phyloP scores from a whole-genome alignment of 164 flowering plant genomes.

The Liquidambar formosana region DNA sequence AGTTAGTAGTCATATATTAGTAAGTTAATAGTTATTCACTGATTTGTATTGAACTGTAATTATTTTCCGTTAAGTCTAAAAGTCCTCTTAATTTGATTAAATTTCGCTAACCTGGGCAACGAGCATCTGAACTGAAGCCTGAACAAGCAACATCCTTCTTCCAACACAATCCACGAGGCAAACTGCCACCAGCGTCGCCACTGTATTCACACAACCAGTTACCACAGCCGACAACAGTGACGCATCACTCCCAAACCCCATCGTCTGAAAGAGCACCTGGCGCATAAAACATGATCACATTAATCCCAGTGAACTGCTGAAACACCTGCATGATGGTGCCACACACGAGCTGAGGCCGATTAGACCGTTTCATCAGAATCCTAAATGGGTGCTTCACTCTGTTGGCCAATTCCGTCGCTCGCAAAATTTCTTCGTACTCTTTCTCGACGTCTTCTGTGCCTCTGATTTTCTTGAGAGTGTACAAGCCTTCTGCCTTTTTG shows the following conservation, averaged over 20 bases:
- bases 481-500: slow-evolving; percentile 7
- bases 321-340: slow-evolving; percentile 22
- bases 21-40: too few relatives aligned
- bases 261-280: slow-evolving; percentile 37
- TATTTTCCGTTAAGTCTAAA: too few relatives aligned
- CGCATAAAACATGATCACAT: slow-evolving; percentile 33
- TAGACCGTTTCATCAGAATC: slow-evolving; percentile 12
- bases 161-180: slow-evolving; percentile 24
- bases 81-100: not conserved
- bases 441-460: slow-evolving; percentile 16
- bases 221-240: slow-evolving; percentile 28
- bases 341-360: slow-evolving; percentile 23
- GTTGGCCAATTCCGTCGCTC: slow-evolving; percentile 24
- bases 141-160: slow-evolving; percentile 17
- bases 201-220: slow-evolving; percentile 10
- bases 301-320: slow-evolving; percentile 41
- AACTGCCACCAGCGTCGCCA: slow-evolving; percentile 18
- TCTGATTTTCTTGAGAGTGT: slow-evolving; percentile 22
- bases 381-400: slow-evolving; percentile 20
- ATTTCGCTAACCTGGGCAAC: slow-evolving; percentile 27
- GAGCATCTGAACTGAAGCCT: slow-evolving; percentile 28
- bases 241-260: slow-evolving; percentile 26
- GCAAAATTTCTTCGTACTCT: slow-evolving; percentile 21
- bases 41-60: too few relatives aligned
- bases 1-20: too few relatives aligned